Evolutionary conservation across 2,329 filamentous ascomycete genomes (phyloP), one percentile per base, ranked within the genome.

Genomic region (Bipolaris cookei): DNA sequence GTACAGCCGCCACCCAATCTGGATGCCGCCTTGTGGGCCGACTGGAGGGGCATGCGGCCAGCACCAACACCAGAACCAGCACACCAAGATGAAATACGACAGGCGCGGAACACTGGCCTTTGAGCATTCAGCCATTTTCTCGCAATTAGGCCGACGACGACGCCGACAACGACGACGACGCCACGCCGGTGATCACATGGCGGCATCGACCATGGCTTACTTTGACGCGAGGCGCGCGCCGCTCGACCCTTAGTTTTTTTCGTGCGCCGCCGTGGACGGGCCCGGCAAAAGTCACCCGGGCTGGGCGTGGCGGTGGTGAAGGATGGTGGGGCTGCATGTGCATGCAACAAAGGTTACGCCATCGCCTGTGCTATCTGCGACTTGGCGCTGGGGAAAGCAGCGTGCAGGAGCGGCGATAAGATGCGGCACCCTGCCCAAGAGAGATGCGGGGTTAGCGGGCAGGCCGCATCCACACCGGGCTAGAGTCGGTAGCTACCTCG

Each of bases 401-500:
- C 51, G 44, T 32, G 45, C 59, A 63, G 51, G 61, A 66, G 43
- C 66, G 13, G 64, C 60, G 23, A 62, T 61, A 51, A 18, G 63
- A 28, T 35, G 10, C 28, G 28, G 7, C 21, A 41, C 56, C 35
- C 52, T 55, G 54, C 59, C 43, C 51, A 35, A 37, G 49, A 44
- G 51, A 51, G 59, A 57, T 61, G 66, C 63, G 66, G 66, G 65
- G 66, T 65, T 67, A 61, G 61, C 60, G 64, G 61, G 50, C 44
- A 38, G 44, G 16, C 25, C 42, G 34, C 45, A 25, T 39, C 28
- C 57, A 20, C 35, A 44, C 55, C 42, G 53, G 61, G 52, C 39
- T 58, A 56, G 55, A 39, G 14, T 5, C 50, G 41, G 48, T 41
- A 56, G 46, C 58, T 55, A 65, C 58, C 58, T 65, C 64, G 64